phyloP scores from a whole-genome alignment of 306 rosid species.

The Arachis hypogaea region DNA sequence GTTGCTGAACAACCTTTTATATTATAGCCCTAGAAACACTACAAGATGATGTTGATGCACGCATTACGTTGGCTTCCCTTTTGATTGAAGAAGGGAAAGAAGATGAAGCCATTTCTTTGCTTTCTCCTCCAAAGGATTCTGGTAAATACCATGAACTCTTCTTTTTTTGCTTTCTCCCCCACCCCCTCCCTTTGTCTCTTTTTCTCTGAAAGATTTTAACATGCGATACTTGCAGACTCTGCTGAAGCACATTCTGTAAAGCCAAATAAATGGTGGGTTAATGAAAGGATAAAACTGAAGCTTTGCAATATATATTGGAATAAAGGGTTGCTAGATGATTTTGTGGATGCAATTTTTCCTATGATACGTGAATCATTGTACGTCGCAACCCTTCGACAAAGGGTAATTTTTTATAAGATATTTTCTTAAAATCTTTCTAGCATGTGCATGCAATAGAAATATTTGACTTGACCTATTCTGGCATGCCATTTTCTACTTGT shows the following conservation, averaged over 20 bases:
- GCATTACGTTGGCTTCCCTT: constrained; percentile 81
- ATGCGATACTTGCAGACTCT: constrained; percentile 51
- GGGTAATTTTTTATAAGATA: constrained; percentile 39
- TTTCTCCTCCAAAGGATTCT: constrained; percentile 64
- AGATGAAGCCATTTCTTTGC: constrained; percentile 78
- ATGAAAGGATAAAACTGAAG: constrained; percentile 52
- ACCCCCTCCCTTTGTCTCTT: constrained; percentile 7
- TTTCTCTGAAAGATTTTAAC: constrained; percentile 21
- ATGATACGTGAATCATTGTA: constrained; percentile 49
- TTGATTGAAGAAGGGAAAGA: constrained; percentile 78
- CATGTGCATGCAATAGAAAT: background rate
- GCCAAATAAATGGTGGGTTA: constrained; percentile 77
- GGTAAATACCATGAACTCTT: constrained; percentile 48
- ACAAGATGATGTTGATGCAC: constrained; percentile 67
- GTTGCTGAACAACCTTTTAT: constrained; percentile 38
- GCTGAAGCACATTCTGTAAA: constrained; percentile 54
- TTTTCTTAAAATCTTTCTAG: background rate
- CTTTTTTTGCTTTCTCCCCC: background rate
- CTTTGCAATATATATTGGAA: constrained; percentile 51
- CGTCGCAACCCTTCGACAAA: constrained; percentile 44
- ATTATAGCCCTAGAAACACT: constrained; percentile 66
- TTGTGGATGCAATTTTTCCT: constrained; percentile 53
- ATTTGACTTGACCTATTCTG: background rate
- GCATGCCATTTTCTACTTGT: background rate
- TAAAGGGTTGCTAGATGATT: constrained; percentile 50